Percentiles rank a stretch among this genome's conserved stretches.
Conservation (phyloP, 78 protist species). For the Emiliania huxleyi region DNA sequence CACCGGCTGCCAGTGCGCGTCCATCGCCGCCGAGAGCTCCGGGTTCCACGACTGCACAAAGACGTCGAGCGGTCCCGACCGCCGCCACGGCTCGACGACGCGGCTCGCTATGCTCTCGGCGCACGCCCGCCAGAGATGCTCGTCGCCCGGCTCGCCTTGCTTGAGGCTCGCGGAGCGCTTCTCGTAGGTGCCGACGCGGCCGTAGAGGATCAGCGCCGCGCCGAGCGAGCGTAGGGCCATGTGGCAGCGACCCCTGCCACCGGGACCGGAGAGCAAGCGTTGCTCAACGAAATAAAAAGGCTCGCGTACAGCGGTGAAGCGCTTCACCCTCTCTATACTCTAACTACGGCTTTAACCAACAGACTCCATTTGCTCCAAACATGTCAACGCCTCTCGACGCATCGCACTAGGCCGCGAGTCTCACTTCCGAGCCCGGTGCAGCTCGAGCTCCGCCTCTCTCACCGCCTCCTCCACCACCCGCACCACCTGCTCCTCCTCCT, state of each 20-base stretch:
- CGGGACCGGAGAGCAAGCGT: too few relatives aligned
- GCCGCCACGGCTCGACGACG: background rate
- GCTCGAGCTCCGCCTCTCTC: background rate
- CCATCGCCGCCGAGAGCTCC: background rate
- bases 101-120: background rate
- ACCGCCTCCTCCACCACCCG: background rate
- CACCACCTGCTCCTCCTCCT: background rate
- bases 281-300: too few relatives aligned
- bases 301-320: too few relatives aligned
- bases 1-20: background rate
- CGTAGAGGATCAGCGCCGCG: background rate
- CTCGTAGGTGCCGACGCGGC: constrained; percentile 8
- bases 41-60: background rate
- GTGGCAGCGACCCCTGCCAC: too few relatives aligned
- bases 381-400: too few relatives aligned
- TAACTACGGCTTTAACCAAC: too few relatives aligned
- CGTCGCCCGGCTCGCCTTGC: background rate
- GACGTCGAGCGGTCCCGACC: background rate
- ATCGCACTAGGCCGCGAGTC: too few relatives aligned
- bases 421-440: too few relatives aligned
- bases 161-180: background rate
- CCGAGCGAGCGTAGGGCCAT: too few relatives aligned
- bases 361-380: too few relatives aligned
- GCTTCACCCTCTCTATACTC: too few relatives aligned
- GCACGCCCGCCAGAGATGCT: background rate